phyloP scores from a whole-genome alignment of 495 filamentous ascomycete genomes.

The Podospora fimiseda region DNA sequence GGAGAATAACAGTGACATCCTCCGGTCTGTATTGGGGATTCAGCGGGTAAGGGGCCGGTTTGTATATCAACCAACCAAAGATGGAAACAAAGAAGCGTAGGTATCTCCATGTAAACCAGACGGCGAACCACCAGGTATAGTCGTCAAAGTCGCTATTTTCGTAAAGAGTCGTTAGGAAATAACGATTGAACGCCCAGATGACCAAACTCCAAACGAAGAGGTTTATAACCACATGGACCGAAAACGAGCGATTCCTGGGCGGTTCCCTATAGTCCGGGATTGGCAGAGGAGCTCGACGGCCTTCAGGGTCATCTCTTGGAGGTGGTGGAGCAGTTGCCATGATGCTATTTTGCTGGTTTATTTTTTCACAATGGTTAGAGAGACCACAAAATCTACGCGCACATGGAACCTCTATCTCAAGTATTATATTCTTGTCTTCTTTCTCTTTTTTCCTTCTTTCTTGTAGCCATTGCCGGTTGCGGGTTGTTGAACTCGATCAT shows the following conservation, averaged over 20 bases:
- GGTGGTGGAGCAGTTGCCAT: no score
- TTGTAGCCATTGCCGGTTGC: neutral
- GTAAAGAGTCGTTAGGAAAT: neutral
- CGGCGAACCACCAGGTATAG: constrained; percentile 17
- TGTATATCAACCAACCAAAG: constrained; percentile 41
- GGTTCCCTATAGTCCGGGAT: no score
- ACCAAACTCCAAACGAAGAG: neutral
- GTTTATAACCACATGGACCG: no score
- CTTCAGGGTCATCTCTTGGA: no score
- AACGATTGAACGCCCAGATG: neutral
- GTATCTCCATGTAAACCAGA: constrained; percentile 33
- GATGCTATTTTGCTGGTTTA: no score
- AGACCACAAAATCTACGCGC: no score
- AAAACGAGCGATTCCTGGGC: no score
- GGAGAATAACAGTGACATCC: constrained; percentile 52
- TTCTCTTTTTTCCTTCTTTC: neutral
- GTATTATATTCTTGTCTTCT: neutral
- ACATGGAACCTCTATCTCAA: no score
- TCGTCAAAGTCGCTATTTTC: neutral
- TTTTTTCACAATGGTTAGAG: no score
- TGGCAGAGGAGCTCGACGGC: no score
- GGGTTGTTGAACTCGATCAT: neutral
- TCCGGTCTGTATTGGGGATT: constrained; percentile 31
- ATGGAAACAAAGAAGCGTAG: constrained; percentile 41
- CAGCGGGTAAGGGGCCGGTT: constrained; percentile 24